Conservation (phyloP, 805 yeast genomes). For the Saccharomycopsis fermentans region DNA sequence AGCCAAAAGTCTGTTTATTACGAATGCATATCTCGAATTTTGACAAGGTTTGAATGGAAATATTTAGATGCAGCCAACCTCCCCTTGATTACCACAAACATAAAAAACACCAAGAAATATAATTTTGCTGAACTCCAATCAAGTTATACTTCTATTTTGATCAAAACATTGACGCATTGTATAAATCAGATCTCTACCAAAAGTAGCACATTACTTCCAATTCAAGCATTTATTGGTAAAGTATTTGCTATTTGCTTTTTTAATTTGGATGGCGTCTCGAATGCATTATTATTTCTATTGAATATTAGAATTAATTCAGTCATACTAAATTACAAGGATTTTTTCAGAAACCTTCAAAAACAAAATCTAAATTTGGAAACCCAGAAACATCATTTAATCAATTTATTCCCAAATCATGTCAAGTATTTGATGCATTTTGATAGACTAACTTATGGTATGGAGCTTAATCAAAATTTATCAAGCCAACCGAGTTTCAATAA, state of each 20-base stretch:
- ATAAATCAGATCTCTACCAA: conserved; percentile 37
- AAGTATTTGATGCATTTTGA: conserved; percentile 26
- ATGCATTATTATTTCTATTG: conserved; percentile 44
- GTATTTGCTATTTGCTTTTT: conserved; percentile 47
- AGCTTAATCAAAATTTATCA: not conserved
- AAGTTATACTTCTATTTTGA: conserved; percentile 26
- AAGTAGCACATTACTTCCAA: conserved; percentile 32
- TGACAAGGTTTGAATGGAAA: conserved; percentile 39
- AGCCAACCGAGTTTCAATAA: not conserved
- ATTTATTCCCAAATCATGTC: conserved; percentile 25
- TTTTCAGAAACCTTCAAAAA: conserved; percentile 15
- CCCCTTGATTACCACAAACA: not conserved
- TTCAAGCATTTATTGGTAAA: conserved; percentile 52
- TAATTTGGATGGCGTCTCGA: conserved; percentile 37
- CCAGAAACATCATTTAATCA: not conserved
- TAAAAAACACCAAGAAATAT: not conserved
- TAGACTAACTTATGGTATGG: conserved; percentile 23
- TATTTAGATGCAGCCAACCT: not conserved
- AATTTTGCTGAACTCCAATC: not conserved
- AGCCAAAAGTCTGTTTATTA: conserved; percentile 42
- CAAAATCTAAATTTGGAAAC: conserved; percentile 4
- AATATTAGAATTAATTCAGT: conserved; percentile 42
- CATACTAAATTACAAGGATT: conserved; percentile 19
- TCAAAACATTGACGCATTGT: conserved; percentile 39
- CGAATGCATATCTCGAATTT: conserved; percentile 43